Conservation (phyloP, 2,329 filamentous ascomycete species). For the Colletotrichum sp. region DNA sequence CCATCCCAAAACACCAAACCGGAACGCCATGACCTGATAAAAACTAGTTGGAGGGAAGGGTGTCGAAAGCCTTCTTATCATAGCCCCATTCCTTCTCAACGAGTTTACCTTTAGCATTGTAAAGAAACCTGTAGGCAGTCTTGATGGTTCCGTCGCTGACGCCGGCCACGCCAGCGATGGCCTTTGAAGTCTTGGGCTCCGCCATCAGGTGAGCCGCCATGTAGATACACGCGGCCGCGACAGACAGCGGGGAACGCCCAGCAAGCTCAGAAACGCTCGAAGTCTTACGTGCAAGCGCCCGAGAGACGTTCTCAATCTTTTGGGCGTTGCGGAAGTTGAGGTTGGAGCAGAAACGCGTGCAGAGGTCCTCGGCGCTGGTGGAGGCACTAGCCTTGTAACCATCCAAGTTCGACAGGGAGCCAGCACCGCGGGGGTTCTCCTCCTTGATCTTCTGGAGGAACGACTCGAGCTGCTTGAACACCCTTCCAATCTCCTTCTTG, state of each 20-base stretch:
- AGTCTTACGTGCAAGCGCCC: conserved; percentile 79
- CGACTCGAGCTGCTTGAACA: conserved; percentile 91
- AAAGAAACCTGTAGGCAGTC: conserved; percentile 90
- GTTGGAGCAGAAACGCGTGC: conserved; percentile 86
- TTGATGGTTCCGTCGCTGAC: conserved; percentile 98
- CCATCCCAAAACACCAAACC: not conserved
- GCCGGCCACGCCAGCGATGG: conserved; percentile 83
- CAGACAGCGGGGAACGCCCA: conserved; percentile 90
- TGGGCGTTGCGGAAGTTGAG: conserved; percentile 75
- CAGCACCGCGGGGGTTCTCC: conserved; percentile 56
- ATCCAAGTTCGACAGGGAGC: conserved; percentile 62
- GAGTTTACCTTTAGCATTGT: conserved; percentile 73
- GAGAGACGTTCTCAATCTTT: conserved; percentile 79
- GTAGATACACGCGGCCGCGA: conserved; percentile 95
- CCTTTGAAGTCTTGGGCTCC: conserved; percentile 78
- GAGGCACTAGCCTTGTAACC: conserved; percentile 77
- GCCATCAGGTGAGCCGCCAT: conserved; percentile 90
- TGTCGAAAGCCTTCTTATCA: conserved; percentile 72
- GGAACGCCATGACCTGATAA: not conserved
- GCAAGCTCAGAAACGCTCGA: conserved; percentile 81
- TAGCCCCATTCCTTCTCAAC: conserved; percentile 78
- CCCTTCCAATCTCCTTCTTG: conserved; percentile 96
- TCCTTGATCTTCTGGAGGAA: conserved; percentile 81
- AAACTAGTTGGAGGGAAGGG: conserved; percentile 58
- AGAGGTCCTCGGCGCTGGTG: conserved; percentile 83